Evolutionary conservation across 2,329 filamentous ascomycete species (phyloP).

Genomic region (Fusarium protoensiforme): DNA sequence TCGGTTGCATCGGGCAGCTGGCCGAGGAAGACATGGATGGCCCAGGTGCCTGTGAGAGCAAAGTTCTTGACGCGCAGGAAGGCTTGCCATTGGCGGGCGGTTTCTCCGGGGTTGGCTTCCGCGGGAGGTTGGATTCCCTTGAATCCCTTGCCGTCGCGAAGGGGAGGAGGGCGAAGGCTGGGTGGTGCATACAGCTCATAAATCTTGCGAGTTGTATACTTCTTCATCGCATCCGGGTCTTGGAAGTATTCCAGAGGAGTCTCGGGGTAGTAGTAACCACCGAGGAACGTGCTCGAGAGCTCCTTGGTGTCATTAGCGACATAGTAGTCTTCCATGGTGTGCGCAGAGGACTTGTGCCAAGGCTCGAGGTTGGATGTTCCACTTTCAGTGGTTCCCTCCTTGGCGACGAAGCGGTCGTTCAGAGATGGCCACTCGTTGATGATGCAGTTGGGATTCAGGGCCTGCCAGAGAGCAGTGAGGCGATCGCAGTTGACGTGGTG

Average conservation of each 20-base stretch:
- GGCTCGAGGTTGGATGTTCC: background rate
- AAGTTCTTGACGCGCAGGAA: background rate
- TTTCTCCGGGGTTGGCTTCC: background rate
- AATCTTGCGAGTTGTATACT: background rate
- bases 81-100: background rate
- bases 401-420: background rate
- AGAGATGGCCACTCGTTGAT: background rate
- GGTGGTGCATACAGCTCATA: background rate
- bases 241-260: background rate
- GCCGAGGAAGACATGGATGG: background rate
- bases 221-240: background rate
- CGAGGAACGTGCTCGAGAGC: background rate
- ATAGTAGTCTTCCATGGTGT: background rate
- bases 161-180: background rate
- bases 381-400: background rate
- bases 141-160: background rate
- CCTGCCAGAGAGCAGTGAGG: background rate
- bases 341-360: background rate
- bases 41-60: slow-evolving; percentile 13
- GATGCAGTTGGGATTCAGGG: background rate
- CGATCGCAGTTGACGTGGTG: background rate
- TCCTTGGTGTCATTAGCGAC: background rate
- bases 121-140: background rate
- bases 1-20: background rate
- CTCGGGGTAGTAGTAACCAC: background rate